Percentiles rank a stretch among this genome's conserved stretches.
phyloP scores from a whole-genome alignment of 1,284 basidiomycete species.

The Boletus sp. region DNA sequence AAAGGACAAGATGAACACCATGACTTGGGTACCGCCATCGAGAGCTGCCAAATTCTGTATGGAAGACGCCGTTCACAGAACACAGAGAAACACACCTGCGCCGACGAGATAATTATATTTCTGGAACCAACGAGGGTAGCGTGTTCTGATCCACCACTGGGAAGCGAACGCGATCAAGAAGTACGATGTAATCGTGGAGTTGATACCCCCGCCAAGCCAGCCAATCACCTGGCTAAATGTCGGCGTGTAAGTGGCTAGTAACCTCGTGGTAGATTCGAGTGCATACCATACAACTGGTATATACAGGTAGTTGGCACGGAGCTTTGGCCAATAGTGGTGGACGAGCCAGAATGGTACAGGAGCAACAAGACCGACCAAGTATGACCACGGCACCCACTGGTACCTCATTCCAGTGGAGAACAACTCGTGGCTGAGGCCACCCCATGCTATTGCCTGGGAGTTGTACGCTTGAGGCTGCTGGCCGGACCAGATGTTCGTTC shows the following conservation, averaged over 20 bases:
- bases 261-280: background rate
- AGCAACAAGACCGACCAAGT: slow-evolving; percentile 57
- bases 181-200: slow-evolving; percentile 44
- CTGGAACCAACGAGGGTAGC: slow-evolving; percentile 59
- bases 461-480: slow-evolving; percentile 62
- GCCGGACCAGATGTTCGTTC: slow-evolving; percentile 67
- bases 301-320: slow-evolving; percentile 48
- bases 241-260: slow-evolving; percentile 44
- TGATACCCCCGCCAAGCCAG: slow-evolving; percentile 52
- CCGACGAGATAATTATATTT: slow-evolving; percentile 54
- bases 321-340: slow-evolving; percentile 47
- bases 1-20: slow-evolving; percentile 74
- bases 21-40: slow-evolving; percentile 67
- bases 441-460: slow-evolving; percentile 67
- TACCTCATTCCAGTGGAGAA: slow-evolving; percentile 60
- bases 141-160: slow-evolving; percentile 60
- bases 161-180: slow-evolving; percentile 55
- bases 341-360: slow-evolving; percentile 62
- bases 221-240: slow-evolving; percentile 39
- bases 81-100: slow-evolving; percentile 39
- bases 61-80: background rate
- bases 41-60: slow-evolving; percentile 40
- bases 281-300: slow-evolving; percentile 48
- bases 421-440: slow-evolving; percentile 61
- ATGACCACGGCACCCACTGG: slow-evolving; percentile 58